Base-by-base conservation (phyloP, 495 filamentous ascomycete species). In the Hypoxylon cercidicola region DNA sequence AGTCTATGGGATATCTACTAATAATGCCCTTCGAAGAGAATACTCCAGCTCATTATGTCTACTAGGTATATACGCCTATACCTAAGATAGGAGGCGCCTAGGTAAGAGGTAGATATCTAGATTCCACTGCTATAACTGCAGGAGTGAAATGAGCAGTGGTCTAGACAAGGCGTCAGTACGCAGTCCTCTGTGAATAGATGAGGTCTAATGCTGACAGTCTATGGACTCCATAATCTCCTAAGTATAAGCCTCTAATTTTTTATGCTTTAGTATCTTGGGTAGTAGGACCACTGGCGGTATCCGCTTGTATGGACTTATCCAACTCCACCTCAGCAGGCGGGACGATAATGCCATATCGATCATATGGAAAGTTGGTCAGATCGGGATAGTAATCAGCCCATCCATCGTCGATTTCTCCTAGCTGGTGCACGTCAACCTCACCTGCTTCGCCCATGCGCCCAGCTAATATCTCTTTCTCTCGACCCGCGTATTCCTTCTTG, bases 1-100 rank as follows among this genome's bases (percentile, higher is more conserved):
- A 94, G 91, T 71, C 81, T 99, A 75, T 99, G 95, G 95, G 93
- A 95, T 80, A 90, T 96, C 62, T 99, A 90, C 81, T 97, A 74
- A 76, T n/a, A 46, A 10, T 19, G n/a, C 15, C 28, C 5, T 55
- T 40, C 3, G 28, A 44, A 21, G 23, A 32, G 13, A 11, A 1
- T 13, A n/a, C 25, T 3, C 25, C 7, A 37, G 11, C 34, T 37
- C 34, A 11, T 37, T 37, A 37, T 32, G 30, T n/a, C 25, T 28
- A 28, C 34, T 37, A 32, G 13, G 13, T 37, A 37, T 37, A 11
- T 37, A 37, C 2, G 8, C 13, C 11, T 12, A 37, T 28, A 37
- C 13, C 3, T 12, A 9, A 37, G 34, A 12, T 37, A n/a, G 4
- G 34, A 37, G 34, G 34, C 25, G n/a, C n/a, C n/a, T n/a, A n/a